Base-by-base conservation (phyloP, 75 land plant genomes). In the Pseudotsuga menziesii region DNA sequence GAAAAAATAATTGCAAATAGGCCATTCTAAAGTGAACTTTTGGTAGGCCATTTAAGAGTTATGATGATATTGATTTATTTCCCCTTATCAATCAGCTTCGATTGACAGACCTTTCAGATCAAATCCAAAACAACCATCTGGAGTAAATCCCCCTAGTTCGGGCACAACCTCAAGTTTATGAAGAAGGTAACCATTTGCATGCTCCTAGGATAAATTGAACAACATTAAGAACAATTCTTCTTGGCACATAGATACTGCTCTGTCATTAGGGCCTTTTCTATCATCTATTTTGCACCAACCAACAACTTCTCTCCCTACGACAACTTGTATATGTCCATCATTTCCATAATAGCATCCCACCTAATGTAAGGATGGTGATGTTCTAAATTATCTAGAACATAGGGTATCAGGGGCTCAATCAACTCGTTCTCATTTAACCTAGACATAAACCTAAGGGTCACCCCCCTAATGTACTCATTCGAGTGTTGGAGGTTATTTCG, bases 91-190 rank as follows among this genome's bases (percentile, higher is more conserved):
- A 72, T 82, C 3, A 73, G 85, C 41, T 93, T 94, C 2, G 98
- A 73, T 54, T 96, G 72, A 78, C 98, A 93, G 22, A 95, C 96
- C 82, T 95, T 95, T 19, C 90, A 82, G 78, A 93, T 93, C 35
- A 95, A 81, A 76, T 95, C 98, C 77, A 94, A 71, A 22, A 87
- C 98, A 20, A 92, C 98, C 98, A 94, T 94, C 82, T 94, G 95
- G 12, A 94, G 76, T 79, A 82, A 62, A 54, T 93, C 96, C 0
- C 90, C 90, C 96, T 94, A 93, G 2, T 84, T 84, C 3, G n/a
- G 87, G 78, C 26, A 93, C 87, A 60, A 56, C 82, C 26, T 92
- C 96, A 13, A 85, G 76, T 70, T 93, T 75, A 4, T 74, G 78
- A 16, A 93, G 77, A 5, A 95, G 78, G 72, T 89, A 93, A 54